Evolutionary conservation across 75 land plant genomes (phyloP).

Genomic region (Picea glauca): DNA sequence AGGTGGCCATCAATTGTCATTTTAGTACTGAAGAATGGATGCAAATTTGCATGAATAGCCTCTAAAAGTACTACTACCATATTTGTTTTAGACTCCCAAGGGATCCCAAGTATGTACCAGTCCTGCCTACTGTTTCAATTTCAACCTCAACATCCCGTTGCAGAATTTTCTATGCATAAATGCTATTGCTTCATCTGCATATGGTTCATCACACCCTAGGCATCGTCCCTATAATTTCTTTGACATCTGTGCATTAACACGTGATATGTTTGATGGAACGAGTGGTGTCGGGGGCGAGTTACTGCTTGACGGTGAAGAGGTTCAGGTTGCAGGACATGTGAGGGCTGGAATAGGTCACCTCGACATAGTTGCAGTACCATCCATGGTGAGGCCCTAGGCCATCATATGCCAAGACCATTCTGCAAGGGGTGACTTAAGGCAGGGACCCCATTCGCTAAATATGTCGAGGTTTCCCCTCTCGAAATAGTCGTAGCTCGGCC

Average conservation of each 20-base stretch:
- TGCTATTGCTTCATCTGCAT: too few relatives aligned
- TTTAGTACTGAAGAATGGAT: too few relatives aligned
- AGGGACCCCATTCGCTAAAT: constrained; percentile 17
- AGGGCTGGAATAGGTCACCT: constrained; percentile 60
- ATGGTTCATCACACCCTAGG: too few relatives aligned
- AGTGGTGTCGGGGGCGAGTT: constrained; percentile 45
- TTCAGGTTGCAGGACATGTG: constrained; percentile 31
- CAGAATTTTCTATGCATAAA: too few relatives aligned
- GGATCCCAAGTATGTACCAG: too few relatives aligned
- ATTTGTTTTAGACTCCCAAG: too few relatives aligned
- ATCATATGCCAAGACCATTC: constrained; percentile 19
- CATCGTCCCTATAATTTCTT: too few relatives aligned
- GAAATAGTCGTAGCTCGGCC: constrained; percentile 27
- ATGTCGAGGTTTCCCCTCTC: constrained; percentile 37
- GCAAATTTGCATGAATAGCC: constrained; percentile 37
- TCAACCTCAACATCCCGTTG: too few relatives aligned
- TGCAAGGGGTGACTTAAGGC: background rate
- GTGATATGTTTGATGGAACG: too few relatives aligned
- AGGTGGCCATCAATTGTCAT: background rate
- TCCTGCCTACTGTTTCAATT: too few relatives aligned
- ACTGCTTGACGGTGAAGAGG: constrained; percentile 43
- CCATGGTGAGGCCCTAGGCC: constrained; percentile 58
- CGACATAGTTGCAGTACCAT: constrained; percentile 73
- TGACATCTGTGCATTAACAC: too few relatives aligned
- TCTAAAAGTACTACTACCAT: background rate